Conservation (phyloP, 2,329 filamentous ascomycete species). For the Colletotrichum spaethianum region DNA sequence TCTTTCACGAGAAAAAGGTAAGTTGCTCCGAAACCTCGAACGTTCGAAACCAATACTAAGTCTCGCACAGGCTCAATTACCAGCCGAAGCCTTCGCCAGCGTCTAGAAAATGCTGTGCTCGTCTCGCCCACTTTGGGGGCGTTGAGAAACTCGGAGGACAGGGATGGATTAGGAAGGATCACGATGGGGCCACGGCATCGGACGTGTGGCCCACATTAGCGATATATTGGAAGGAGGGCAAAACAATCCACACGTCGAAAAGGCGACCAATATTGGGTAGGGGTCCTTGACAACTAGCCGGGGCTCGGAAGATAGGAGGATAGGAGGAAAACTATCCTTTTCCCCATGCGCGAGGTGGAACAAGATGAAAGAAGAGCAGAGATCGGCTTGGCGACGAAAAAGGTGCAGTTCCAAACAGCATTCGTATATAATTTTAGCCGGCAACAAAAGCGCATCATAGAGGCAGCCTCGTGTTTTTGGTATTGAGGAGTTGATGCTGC, state of each 20-base stretch:
- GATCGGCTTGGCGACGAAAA: slow-evolving; percentile 16
- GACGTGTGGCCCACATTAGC: slow-evolving; percentile 27
- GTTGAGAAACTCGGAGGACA: slow-evolving; percentile 26
- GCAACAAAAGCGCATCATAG: slow-evolving; percentile 18
- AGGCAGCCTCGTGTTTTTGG: slow-evolving; percentile 20
- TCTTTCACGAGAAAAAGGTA: slow-evolving; percentile 84
- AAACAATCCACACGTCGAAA: slow-evolving; percentile 22
- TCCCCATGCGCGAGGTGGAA: slow-evolving; percentile 19
- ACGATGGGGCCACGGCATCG: slow-evolving; percentile 25
- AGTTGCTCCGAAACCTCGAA: slow-evolving; percentile 44
- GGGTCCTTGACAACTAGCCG: slow-evolving; percentile 14
- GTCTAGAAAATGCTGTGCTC: slow-evolving; percentile 42
- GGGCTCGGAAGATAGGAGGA: slow-evolving; percentile 19
- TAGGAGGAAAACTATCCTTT: slow-evolving; percentile 9
- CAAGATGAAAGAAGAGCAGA: slow-evolving; percentile 12
- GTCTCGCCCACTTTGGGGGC: slow-evolving; percentile 15
- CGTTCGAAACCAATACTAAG: slow-evolving; percentile 19
- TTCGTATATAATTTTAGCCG: slow-evolving; percentile 19
- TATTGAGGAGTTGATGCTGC: neutral
- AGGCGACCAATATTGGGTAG: slow-evolving; percentile 7
- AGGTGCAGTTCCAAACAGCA: slow-evolving; percentile 8
- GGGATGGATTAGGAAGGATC: slow-evolving; percentile 21
- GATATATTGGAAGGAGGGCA: slow-evolving; percentile 17
- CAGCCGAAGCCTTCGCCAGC: slow-evolving; percentile 61
- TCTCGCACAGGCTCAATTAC: slow-evolving; percentile 58